Base-by-base conservation (phyloP, 2,329 filamentous ascomycete genomes). In the Neonectria sp. region DNA sequence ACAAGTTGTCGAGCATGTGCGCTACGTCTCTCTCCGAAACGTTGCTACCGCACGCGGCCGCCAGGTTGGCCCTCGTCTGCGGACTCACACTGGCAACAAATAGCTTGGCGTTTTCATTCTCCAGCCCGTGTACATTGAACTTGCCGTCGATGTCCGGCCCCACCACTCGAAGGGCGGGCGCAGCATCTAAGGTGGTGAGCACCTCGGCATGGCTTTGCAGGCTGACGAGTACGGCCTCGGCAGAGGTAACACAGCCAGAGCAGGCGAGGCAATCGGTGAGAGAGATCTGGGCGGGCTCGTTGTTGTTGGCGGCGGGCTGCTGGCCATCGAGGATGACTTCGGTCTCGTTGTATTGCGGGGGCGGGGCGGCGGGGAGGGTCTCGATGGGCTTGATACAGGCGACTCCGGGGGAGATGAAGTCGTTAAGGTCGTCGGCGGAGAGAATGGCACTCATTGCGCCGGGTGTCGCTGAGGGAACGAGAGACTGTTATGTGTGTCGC, bases 321-420 rank as follows among this genome's bases (percentile, higher is more conserved):
- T 93, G 91, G 80, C 97, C 95, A 85, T 98, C 96, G 74, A 95
- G 95, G 63, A 95, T 95, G 71, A 98, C 95, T 89, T 98, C 95
- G 82, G 95, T 93, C 73, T 89, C 86, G 77, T 85, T 81, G 70
- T 76, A 70, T 59, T 73, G 75, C 68, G 74, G 73, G 70, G 76
- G 69, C 66, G 78, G 73, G 71, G 88, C 86, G 56, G 87, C 82
- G 2, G 96, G 95, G 15, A 99, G 89, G 2, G 94, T 97, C 81
- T 99, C 96, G 79, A 99, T 88, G 31, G 96, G 96, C 79, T 99
- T 98, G 82, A 99, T 98, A 83, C 96, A 99, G 70, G 96, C 96
- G 77, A 99, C 95, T 69, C 95, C 95, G 15, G 96, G 96, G 64
- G 93, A 96, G 79, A 99, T 99, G 84, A 99, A 99, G 86, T 99